These are phyloP conservation scores for Colletotrichum coccodes DNA, from an alignment of 2,329 filamentous ascomycete genomes.

Conservation along the genomic window DNA sequence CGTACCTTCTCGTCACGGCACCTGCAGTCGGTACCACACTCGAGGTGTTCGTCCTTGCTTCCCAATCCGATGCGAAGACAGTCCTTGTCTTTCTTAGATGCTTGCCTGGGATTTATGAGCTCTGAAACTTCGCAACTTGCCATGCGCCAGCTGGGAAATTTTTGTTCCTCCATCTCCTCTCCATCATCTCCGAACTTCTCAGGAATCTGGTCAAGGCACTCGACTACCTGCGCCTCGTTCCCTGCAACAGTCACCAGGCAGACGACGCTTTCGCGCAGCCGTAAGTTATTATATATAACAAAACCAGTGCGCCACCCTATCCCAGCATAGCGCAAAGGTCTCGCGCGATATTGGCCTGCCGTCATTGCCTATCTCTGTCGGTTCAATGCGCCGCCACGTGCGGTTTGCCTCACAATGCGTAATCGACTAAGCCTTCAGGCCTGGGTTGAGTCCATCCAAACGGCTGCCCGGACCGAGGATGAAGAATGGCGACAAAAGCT, in stretches of 20 bases:
- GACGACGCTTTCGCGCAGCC: neutral
- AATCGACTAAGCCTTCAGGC: conserved; percentile 22
- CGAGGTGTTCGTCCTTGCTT: neutral
- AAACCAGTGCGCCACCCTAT: too few species aligned
- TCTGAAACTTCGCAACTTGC: neutral
- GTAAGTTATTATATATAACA: neutral
- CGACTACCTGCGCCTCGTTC: neutral
- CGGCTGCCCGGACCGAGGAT: neutral
- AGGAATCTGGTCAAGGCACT: neutral
- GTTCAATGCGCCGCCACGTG: neutral
- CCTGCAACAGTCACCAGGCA: neutral
- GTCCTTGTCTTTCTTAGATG: neutral
- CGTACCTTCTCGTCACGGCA: neutral
- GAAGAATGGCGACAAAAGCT: conserved; percentile 18
- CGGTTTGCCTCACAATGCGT: conserved; percentile 3
- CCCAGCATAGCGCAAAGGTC: neutral
- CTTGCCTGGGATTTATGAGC: neutral
- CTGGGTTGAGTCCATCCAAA: conserved; percentile 21
- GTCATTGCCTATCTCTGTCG: neutral
- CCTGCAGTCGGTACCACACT: neutral
- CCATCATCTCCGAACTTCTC: neutral
- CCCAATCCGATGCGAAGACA: neutral
- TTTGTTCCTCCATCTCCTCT: neutral
- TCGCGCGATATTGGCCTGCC: neutral
- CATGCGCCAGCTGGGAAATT: neutral